phyloP scores from a whole-genome alignment of 2,329 filamentous ascomycete species.

The Apiospora koreana region DNA sequence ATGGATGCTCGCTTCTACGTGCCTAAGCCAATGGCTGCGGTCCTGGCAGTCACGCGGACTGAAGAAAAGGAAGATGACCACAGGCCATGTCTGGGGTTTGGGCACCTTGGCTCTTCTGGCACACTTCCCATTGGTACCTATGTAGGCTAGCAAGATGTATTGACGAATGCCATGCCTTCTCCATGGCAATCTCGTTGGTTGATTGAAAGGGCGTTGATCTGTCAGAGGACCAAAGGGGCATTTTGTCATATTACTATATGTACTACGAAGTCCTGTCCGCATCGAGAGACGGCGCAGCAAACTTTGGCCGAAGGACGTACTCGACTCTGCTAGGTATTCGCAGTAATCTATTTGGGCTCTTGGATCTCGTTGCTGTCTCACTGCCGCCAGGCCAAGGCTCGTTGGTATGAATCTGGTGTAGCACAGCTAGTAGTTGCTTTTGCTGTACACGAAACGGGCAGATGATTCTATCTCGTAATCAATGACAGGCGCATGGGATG shows the following conservation, averaged over 20 bases:
- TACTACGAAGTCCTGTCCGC: background rate
- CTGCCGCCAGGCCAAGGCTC: background rate
- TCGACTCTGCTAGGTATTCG: background rate
- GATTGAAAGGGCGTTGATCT: background rate
- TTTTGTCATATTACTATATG: background rate
- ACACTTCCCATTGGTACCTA: background rate
- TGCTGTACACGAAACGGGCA: background rate
- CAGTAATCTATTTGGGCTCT: background rate
- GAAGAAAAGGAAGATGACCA: slow-evolving; percentile 8
- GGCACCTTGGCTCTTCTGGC: background rate
- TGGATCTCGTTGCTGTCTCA: background rate
- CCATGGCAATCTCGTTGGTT: background rate
- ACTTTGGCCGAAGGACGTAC: background rate
- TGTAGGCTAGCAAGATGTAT: background rate
- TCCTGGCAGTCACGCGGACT: background rate
- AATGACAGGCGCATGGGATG: background rate
- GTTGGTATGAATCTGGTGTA: background rate
- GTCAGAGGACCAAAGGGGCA: background rate
- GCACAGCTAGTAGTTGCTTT: background rate
- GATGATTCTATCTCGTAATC: background rate
- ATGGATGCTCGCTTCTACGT: background rate
- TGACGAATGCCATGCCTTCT: background rate
- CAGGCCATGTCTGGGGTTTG: background rate
- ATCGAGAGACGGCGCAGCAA: background rate
- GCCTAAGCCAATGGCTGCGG: background rate